Conservation (phyloP, 78 protist genomes). For the Acrasis kona region DNA sequence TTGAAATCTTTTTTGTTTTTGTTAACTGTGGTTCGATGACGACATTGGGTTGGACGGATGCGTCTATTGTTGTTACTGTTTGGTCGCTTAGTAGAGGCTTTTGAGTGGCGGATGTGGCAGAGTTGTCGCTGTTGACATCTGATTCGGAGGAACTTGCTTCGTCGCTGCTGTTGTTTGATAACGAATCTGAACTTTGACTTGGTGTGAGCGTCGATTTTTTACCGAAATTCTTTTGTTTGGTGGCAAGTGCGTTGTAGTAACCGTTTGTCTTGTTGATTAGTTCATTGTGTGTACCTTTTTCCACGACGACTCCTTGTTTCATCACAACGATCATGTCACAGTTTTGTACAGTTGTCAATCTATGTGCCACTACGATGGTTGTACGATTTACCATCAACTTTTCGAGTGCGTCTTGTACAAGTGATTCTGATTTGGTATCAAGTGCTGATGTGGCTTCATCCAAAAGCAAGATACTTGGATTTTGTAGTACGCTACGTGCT, state of each 20-base stretch:
- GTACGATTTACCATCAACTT: conserved; percentile 54
- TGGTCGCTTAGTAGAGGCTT: no score
- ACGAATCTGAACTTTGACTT: no score
- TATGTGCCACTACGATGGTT: conserved; percentile 88
- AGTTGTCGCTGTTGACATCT: no score
- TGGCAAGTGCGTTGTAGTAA: background rate
- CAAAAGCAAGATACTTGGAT: conserved; percentile 74
- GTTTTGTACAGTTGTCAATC: conserved; percentile 73
- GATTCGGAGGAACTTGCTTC: no score
- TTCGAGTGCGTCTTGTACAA: conserved; percentile 79
- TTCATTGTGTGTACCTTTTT: conserved; percentile 78
- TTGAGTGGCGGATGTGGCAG: no score
- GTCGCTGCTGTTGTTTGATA: no score
- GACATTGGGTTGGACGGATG: no score
- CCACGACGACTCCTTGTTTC: conserved; percentile 68
- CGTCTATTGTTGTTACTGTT: no score
- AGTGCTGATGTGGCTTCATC: conserved; percentile 97
- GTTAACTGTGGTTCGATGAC: no score
- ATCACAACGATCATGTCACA: conserved; percentile 69
- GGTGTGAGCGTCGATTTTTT: no score
- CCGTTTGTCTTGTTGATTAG: conserved; percentile 29
- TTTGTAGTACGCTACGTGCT: conserved; percentile 35
- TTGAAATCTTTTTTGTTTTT: no score
- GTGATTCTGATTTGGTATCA: conserved; percentile 70
- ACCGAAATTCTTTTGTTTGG: no score